Conservation (phyloP, 768 basidiomycete genomes). For the Tylopilus plumbeoviolaceoides region DNA sequence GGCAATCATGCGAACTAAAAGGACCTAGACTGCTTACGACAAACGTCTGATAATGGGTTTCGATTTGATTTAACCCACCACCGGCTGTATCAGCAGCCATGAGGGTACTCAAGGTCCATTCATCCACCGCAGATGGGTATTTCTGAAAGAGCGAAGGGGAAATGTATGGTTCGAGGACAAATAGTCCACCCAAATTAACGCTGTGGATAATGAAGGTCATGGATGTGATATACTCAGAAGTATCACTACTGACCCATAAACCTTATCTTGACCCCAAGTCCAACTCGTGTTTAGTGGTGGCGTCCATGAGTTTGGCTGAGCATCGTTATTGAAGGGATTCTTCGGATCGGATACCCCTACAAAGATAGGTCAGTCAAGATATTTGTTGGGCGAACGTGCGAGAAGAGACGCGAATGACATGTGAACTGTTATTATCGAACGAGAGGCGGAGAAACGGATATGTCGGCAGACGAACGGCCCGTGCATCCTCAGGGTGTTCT, state of each 20-base stretch:
- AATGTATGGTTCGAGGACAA: constrained; percentile 79
- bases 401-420: constrained; percentile 1
- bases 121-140: constrained; percentile 55
- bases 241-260: constrained; percentile 48
- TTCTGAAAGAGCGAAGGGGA: constrained; percentile 58
- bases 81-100: constrained; percentile 62
- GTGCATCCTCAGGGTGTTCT: neutral
- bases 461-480: neutral
- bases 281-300: constrained; percentile 75
- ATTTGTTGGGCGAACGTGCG: neutral
- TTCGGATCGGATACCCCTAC: constrained; percentile 64
- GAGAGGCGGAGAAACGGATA: neutral
- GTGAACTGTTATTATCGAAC: neutral
- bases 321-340: constrained; percentile 72
- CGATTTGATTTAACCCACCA: constrained; percentile 64
- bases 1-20: neutral
- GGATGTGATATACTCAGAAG: constrained; percentile 1
- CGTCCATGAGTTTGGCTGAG: constrained; percentile 74
- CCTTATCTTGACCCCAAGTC: constrained; percentile 59
- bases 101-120: constrained; percentile 61
- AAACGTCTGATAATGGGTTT: constrained; percentile 78
- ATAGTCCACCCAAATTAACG: constrained; percentile 72
- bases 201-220: constrained; percentile 26
- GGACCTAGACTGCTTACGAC: constrained; percentile 48
- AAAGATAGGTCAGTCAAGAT: constrained; percentile 4